Conservation (phyloP, 768 basidiomycete genomes). For the Hericium alpestre region DNA sequence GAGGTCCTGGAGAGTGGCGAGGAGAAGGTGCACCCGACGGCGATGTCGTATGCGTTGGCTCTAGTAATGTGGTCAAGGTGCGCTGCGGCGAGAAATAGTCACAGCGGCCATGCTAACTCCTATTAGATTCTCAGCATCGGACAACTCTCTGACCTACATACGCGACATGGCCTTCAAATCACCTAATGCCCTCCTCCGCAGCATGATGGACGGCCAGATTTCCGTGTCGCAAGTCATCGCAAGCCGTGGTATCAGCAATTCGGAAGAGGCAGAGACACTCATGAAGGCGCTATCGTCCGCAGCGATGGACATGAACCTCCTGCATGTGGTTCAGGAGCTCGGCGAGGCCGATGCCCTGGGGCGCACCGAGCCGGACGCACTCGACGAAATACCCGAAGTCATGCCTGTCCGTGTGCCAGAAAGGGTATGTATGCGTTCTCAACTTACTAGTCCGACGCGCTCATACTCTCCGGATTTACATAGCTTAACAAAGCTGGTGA, state of each 20-base stretch:
- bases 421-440: conserved; percentile 19
- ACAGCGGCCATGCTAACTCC: neutral
- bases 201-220: conserved; percentile 38
- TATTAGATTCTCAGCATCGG: conserved; percentile 27
- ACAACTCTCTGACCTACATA: conserved; percentile 10
- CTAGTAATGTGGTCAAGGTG: conserved; percentile 48
- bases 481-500: neutral
- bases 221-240: conserved; percentile 42
- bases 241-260: conserved; percentile 42
- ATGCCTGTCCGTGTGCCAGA: conserved; percentile 41
- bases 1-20: conserved; percentile 38
- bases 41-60: conserved; percentile 61
- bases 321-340: conserved; percentile 43
- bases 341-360: conserved; percentile 43
- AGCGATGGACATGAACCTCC: conserved; percentile 45
- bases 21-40: conserved; percentile 39
- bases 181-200: conserved; percentile 17
- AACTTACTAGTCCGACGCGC: neutral
- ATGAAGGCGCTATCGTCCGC: conserved; percentile 48
- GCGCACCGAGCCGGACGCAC: conserved; percentile 25
- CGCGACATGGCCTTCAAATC: conserved; percentile 9
- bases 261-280: conserved; percentile 44
- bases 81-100: conserved; percentile 7
- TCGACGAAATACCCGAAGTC: conserved; percentile 48
- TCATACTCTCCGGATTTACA: conserved; percentile 4